Percentiles rank a stretch among this genome's conserved stretches.
Evolutionary conservation across 129 eudicot genomes (phyloP).

Genomic region (Rutidosis leptorrhynchoides): DNA sequence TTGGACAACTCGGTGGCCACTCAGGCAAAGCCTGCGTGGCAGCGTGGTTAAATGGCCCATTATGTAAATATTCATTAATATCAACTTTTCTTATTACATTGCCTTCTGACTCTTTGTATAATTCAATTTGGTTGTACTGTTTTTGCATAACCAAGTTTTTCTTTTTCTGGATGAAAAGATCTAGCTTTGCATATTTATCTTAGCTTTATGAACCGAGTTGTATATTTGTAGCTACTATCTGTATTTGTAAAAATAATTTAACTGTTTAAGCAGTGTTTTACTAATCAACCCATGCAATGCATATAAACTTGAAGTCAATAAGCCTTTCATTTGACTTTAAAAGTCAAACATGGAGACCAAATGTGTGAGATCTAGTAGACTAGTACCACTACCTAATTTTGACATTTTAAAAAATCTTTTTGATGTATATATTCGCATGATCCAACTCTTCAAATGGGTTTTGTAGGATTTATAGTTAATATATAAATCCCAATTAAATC

Average conservation of each 20-base stretch:
- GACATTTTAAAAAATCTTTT: background rate
- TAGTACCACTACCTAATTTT: background rate
- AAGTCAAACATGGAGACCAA: slow-evolving; percentile 22
- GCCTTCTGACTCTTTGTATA: slow-evolving; percentile 23
- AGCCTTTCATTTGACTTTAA: slow-evolving; percentile 8
- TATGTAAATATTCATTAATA: slow-evolving; percentile 20
- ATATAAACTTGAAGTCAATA: background rate
- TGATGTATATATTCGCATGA: background rate
- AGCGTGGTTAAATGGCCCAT: slow-evolving; percentile 8
- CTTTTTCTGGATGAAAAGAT: slow-evolving; percentile 23
- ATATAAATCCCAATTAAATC: slow-evolving; percentile 5
- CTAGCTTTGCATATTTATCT: slow-evolving; percentile 40
- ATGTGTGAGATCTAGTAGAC: slow-evolving; percentile 17
- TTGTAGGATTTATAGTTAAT: slow-evolving; percentile 28
- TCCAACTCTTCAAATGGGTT: slow-evolving; percentile 16
- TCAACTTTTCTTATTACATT: slow-evolving; percentile 18
- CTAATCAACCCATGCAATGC: background rate
- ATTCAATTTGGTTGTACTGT: slow-evolving; percentile 21
- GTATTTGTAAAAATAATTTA: slow-evolving; percentile 17
- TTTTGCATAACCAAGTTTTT: slow-evolving; percentile 1
- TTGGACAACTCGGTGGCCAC: too few species aligned
- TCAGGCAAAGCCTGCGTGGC: too few species aligned
- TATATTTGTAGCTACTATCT: slow-evolving; percentile 13
- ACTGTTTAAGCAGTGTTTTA: slow-evolving; percentile 9
- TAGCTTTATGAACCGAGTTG: slow-evolving; percentile 27